phyloP scores from a whole-genome alignment of 306 rosid species.

The Canavalia ensiformis region DNA sequence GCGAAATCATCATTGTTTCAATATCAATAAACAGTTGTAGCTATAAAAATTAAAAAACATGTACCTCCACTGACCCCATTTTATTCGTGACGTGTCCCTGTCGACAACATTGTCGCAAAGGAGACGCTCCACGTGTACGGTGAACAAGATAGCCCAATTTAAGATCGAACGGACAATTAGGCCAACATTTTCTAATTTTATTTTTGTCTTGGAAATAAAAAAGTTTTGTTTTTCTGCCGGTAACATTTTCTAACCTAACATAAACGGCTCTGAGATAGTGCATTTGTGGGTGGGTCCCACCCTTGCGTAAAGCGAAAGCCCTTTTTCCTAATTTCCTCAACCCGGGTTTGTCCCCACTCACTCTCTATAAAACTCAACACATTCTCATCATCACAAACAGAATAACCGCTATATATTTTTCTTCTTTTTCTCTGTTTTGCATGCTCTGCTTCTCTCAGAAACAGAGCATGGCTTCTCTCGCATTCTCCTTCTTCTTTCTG shows the following conservation, averaged over 20 bases:
- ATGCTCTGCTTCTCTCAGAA: constrained; percentile 46
- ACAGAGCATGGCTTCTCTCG: constrained; percentile 62
- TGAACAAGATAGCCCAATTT: background rate
- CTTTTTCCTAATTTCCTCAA: constrained; percentile 18
- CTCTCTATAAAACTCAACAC: constrained; percentile 49
- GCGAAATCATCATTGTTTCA: background rate
- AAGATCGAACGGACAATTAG: constrained; percentile 4
- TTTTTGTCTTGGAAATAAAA: no score
- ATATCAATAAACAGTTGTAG: background rate
- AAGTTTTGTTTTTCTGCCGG: background rate
- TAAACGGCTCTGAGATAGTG: constrained; percentile 45
- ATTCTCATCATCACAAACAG: no score
- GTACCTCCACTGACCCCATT: background rate
- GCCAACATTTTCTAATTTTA: background rate
- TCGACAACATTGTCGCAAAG: background rate
- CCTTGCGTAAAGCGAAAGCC: constrained; percentile 18
- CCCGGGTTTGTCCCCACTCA: background rate
- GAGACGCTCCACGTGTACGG: constrained; percentile 50
- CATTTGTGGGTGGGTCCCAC: constrained; percentile 40
- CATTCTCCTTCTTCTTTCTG: constrained; percentile 34
- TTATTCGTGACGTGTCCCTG: constrained; percentile 12
- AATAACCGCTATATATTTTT: constrained; percentile 15
- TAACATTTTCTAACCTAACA: constrained; percentile 46
- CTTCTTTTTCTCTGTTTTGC: background rate
- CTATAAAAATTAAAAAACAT: background rate